Base-by-base conservation (phyloP, 2,329 filamentous ascomycete genomes). In the Xylaria sp. region DNA sequence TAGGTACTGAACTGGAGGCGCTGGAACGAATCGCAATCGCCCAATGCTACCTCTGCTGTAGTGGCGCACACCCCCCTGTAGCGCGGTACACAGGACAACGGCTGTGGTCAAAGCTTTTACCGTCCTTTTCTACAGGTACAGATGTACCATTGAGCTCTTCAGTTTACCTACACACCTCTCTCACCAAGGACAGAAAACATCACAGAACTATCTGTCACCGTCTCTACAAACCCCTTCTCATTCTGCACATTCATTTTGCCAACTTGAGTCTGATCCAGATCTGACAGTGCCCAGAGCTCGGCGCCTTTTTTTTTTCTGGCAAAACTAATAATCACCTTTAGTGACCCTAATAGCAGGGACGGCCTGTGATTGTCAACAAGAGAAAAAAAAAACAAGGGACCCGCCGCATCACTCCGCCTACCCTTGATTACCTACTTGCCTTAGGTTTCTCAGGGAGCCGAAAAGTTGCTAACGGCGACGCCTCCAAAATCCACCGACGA, bases 311-410 rank as follows among this genome's bases (percentile, higher is more conserved):
- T 7, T 19, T 29, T 48, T 42, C 50, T 53, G 48, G 26, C 34
- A 48, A 46, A 37, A 40, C 34, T 26, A 38, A 38, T 39, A 46
- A 49, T 52, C 19, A 19, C 16, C 48, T 22, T 40, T 43, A 20
- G 51, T 48, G 44, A 54, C 51, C 55, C 47, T 52, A 56, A 52
- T 39, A 37, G 22, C 37, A 39, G 3, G 17, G 29, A 40, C 55
- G 44, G 59, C 63, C 63, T 63, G 64, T 66, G 63, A 66, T 64
- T 68, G 65, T 67, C 65, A 69, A 67, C 61, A 66, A 63, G 60
- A 63, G 59, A 50, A 62, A 52, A 57, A 60, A 61, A 52, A 55
- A 58, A 58, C 48, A 56, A 54, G 55, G 60, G 62, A 59, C 63
- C 63, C 61, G 55, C 62, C 59, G 43, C 56, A 57, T 59, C 56